These are phyloP conservation scores for Aspergillus haitiensis DNA, from an alignment of 495 filamentous ascomycete species.

Conservation along the genomic window DNA sequence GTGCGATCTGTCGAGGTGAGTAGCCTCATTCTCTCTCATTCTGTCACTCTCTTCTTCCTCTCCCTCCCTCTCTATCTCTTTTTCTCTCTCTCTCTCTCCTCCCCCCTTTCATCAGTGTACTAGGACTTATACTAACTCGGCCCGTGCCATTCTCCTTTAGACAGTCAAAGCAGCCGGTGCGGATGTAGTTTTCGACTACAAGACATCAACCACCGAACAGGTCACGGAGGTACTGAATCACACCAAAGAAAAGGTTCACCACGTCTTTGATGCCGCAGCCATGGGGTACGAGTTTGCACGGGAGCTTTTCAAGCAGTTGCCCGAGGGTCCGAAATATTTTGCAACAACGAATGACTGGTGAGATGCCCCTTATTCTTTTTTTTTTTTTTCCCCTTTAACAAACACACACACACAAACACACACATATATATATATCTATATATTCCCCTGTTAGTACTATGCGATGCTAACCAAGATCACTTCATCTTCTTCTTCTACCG, in stretches of 20 bases:
- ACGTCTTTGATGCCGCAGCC: background rate
- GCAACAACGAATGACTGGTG: background rate
- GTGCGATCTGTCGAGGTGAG: background rate
- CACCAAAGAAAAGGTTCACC: background rate
- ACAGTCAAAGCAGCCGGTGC: background rate
- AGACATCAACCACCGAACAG: background rate
- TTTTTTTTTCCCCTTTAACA: too few species aligned
- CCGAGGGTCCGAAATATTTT: background rate
- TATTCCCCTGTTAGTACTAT: background rate
- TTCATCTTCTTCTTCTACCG: background rate
- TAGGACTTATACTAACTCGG: background rate
- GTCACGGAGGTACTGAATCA: background rate
- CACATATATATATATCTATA: too few species aligned
- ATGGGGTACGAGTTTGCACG: background rate
- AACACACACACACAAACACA: too few species aligned
- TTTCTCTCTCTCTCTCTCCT: too few species aligned
- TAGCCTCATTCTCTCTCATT: background rate
- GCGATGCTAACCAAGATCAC: background rate
- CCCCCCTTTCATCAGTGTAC: background rate
- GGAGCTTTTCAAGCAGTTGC: background rate
- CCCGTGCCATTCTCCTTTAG: background rate
- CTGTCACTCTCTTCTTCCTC: too few species aligned
- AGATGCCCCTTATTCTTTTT: too few species aligned
- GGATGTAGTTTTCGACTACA: background rate
- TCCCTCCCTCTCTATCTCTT: too few species aligned